phyloP scores from a whole-genome alignment of 2,329 filamentous ascomycete species.

The Sporothrix pallida region DNA sequence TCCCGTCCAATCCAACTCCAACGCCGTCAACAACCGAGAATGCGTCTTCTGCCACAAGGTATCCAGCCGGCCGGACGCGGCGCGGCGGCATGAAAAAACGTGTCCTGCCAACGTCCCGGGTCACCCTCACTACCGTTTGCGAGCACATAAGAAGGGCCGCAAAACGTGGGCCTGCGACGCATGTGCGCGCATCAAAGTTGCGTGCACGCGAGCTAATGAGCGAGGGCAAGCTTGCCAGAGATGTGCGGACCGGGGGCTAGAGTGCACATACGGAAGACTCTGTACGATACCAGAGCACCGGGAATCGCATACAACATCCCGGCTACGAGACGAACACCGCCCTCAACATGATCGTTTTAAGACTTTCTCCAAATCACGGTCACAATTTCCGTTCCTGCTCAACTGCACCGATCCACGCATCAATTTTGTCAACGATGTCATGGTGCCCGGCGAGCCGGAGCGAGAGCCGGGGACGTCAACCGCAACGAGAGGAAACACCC shows the following conservation, averaged over 20 bases:
- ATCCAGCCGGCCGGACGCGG: background rate
- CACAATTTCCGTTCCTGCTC: background rate
- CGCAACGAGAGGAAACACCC: too few relatives aligned
- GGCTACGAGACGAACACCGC: too few relatives aligned
- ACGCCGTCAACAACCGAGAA: background rate
- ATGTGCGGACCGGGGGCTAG: background rate
- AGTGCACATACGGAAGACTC: background rate
- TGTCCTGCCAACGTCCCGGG: background rate
- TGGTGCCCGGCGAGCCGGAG: conserved; percentile 23
- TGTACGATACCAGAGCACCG: background rate
- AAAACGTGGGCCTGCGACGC: background rate
- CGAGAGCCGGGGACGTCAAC: background rate
- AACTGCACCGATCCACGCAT: background rate
- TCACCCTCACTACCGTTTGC: background rate
- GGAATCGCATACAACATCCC: too few relatives aligned
- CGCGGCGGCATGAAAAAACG: conserved; percentile 1
- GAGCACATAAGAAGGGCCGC: background rate
- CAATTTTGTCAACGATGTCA: conserved; percentile 22
- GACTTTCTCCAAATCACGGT: background rate
- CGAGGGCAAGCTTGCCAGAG: background rate
- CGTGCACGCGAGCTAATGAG: background rate
- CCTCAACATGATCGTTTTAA: too few relatives aligned
- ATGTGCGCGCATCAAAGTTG: conserved; percentile 3
- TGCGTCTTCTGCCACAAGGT: background rate
- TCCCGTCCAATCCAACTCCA: background rate